Evolutionary conservation across 2,329 filamentous ascomycete species (phyloP), one percentile per base, ranked within the genome.

Genomic region (Fusarium aywerte): DNA sequence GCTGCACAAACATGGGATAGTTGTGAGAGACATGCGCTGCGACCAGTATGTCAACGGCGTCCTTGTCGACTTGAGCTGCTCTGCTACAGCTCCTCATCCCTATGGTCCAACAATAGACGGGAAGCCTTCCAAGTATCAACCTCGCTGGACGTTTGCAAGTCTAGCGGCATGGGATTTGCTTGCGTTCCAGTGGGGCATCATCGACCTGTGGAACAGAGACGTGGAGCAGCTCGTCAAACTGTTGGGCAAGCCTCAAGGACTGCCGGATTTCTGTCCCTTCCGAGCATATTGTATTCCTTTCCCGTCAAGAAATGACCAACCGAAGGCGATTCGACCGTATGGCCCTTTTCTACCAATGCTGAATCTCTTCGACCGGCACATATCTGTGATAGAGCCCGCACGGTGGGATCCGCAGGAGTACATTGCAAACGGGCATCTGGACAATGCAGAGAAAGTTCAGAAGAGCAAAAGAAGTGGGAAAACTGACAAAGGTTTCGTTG

Each of bases 11-110:
- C 23, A 33, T 7, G 61, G 62, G 3, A 61, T 65, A 1, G 47
- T 65, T n/a, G 38, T 65, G 1, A 32, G 7, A 6, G 62, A 65
- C 12, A 4, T 54, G 23, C 3, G n/a, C 2, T 3, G 4, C 1
- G 2, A 10, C 2, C 62, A 65, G 33, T 65, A 65, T 7, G 61
- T 65, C 12, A 65, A 61, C 16, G 61, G 61, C 3, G 45, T 33
- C 4, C 47, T 61, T 0, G 38, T 65, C 3, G 62, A 65, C 3
- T 48, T 65, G 35, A 65, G 62, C 15, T 1, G 35, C 0, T 44
- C 62, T 0, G 29, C 18, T 8, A 65, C 61, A 0, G 48, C 35
- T 7, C 62, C 61, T 3, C 54, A 65, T 1, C 62, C 62, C 2
- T 40, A 25, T 21, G 61, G 61, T 4, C 62, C 54, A 16, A 38